Evolutionary conservation across 768 basidiomycete species (phyloP), one percentile per base, ranked within the genome.

Genomic region (Pleurotus pulmonarius): DNA sequence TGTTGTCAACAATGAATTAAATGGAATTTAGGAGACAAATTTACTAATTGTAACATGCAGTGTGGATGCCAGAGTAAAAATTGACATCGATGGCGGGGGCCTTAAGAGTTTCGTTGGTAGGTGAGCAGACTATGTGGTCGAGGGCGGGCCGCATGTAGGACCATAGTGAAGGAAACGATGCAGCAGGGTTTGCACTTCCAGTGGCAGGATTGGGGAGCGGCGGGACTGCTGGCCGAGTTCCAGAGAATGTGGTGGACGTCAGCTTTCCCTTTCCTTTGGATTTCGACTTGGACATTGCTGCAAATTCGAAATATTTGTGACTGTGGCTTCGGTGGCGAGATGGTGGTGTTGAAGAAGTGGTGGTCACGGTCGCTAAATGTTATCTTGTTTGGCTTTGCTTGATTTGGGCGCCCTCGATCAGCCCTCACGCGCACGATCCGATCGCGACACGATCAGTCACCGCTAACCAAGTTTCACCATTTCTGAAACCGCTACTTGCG

Each of bases 31-130:
- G 34, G 46, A 51, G 46, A 43, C 60, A 57, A 58, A 74, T 76
- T 73, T 75, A 85, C 81, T 89, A 90, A 73, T 90, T 88, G 75
- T 91, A 90, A 56, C 84, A 83, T n/a, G 88, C 86, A 16, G 88
- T 88, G 69, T 90, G 87, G 40, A 90, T 85, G 57, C 87, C 87
- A 66, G 87, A 83, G 64, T 90, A 88, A 61, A 88, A 87, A 24
- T 73, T 78, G 56, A 87, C 78, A 60, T 89, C 88, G 62, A 90
- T 83, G 11, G 85, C 73, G 37, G 89, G 88, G 5, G 86, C 83
- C 66, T 86, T 88, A 60, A 74, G 69, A 49, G 74, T 61, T 60
- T 78, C 74, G 65, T 86, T 84, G 26, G 82, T 80, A 25, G 87
- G 79, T n/a, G 81, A 81, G 60, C 85, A 85, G 57, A 90, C 74